Conservation (phyloP, 2,329 filamentous ascomycete genomes). For the Grosmannia penicillata region DNA sequence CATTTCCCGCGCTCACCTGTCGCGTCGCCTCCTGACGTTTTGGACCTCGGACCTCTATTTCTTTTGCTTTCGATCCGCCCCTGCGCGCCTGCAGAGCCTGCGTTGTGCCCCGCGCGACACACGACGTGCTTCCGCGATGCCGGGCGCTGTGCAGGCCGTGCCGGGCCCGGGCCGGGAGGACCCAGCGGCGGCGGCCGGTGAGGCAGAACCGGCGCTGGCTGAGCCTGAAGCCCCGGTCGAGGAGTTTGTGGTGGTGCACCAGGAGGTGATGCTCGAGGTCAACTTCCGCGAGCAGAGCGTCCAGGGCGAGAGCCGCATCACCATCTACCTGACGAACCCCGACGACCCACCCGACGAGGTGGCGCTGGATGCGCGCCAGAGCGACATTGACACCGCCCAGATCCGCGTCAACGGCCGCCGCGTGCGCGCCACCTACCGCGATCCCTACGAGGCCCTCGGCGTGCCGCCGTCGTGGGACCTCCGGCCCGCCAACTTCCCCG, state of each 20-base stretch:
- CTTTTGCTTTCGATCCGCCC: no score
- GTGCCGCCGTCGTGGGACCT: slow-evolving; percentile 46
- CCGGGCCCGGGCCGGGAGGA: slow-evolving; percentile 1
- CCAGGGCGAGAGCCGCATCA: slow-evolving; percentile 68
- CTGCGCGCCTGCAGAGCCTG: no score
- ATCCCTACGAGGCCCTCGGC: slow-evolving; percentile 53
- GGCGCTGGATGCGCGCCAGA: slow-evolving; percentile 47
- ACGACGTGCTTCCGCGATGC: no score
- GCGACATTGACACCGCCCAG: slow-evolving; percentile 37
- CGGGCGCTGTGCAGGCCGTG: slow-evolving; percentile 12
- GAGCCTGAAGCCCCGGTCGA: slow-evolving; percentile 8
- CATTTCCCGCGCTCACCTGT: neutral
- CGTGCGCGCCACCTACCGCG: slow-evolving; percentile 33
- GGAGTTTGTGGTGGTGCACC: slow-evolving; percentile 50
- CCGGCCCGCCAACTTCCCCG: slow-evolving; percentile 59
- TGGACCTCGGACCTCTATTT: neutral
- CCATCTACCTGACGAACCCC: slow-evolving; percentile 48
- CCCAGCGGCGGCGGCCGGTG: neutral
- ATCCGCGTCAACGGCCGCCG: slow-evolving; percentile 35
- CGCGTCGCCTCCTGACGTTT: slow-evolving; percentile 2
- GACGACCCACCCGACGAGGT: slow-evolving; percentile 40
- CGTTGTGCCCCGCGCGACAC: no score
- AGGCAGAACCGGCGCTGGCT: slow-evolving; percentile 4
- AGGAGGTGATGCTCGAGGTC: slow-evolving; percentile 80
- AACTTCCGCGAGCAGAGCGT: slow-evolving; percentile 66